A percentile compares a stretch with the other conserved stretches of the same genome.
phyloP scores from a whole-genome alignment of 2,329 filamentous ascomycete species.

The Cytospora paraplurivora region DNA sequence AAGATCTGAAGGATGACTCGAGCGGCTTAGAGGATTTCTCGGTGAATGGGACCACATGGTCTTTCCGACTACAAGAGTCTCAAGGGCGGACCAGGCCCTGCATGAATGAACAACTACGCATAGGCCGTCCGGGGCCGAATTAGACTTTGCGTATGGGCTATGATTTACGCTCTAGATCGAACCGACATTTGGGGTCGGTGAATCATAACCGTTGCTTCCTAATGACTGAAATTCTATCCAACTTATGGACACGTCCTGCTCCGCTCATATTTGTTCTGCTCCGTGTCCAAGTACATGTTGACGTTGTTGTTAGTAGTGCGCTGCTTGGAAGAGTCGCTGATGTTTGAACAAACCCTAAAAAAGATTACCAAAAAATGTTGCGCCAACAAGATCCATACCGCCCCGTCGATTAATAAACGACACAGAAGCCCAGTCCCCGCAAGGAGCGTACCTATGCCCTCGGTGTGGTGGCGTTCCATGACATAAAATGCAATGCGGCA shows the following conservation, averaged over 20 bases:
- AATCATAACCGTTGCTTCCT: constrained; percentile 9
- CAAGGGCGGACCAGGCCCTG: neutral
- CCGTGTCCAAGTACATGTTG: constrained; percentile 20
- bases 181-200: neutral
- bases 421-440: constrained; percentile 16
- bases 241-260: constrained; percentile 27
- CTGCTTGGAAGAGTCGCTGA: constrained; percentile 16
- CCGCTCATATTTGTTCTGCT: constrained; percentile 20
- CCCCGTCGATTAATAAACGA: constrained; percentile 22
- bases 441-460: constrained; percentile 9
- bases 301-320: constrained; percentile 11
- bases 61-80: neutral
- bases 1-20: constrained; percentile 60
- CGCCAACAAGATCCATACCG: constrained; percentile 25
- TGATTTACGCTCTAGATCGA: neutral
- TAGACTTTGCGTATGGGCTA: constrained; percentile 17
- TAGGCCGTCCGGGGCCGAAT: neutral
- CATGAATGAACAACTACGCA: constrained; percentile 22
- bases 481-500: constrained; percentile 20
- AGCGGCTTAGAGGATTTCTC: neutral
- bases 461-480: constrained; percentile 3
- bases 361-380: constrained; percentile 27
- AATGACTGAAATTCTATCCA: constrained; percentile 28
- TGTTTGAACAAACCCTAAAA: constrained; percentile 8
- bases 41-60: neutral